Conservation (phyloP, 2,329 filamentous ascomycete genomes). For the Pestalotiopsis sp. region DNA sequence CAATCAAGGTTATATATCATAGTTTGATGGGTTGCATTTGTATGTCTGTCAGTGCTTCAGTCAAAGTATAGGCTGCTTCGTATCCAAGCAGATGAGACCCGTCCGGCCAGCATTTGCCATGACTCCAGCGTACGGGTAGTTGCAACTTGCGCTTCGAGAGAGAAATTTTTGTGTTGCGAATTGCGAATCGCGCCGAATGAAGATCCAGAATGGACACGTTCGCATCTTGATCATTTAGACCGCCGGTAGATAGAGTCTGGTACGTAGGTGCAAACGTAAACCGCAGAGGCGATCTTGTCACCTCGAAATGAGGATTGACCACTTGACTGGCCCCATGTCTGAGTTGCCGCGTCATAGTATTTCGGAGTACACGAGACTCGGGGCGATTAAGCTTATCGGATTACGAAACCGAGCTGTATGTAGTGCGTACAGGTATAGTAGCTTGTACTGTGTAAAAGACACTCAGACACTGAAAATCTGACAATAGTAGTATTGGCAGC, state of each 20-base stretch:
- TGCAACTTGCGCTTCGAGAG: not conserved
- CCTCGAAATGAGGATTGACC: conserved; percentile 8
- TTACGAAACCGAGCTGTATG: not conserved
- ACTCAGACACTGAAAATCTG: not conserved
- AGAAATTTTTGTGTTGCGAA: not conserved
- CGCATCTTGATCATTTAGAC: not conserved
- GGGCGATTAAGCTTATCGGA: conserved; percentile 13
- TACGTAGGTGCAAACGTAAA: not conserved
- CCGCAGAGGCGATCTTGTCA: not conserved
- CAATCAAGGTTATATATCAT: not conserved
- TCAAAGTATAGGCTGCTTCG: not conserved
- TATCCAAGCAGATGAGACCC: not conserved
- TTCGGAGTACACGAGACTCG: not conserved
- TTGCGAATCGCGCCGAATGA: not conserved
- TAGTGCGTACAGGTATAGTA: not conserved
- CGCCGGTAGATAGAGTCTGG: too few relatives aligned
- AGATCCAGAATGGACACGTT: not conserved
- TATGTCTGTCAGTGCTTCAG: too few relatives aligned
- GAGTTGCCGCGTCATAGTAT: conserved; percentile 8
- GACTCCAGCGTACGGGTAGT: not conserved
- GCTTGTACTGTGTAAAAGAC: not conserved
- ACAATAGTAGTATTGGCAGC: not conserved
- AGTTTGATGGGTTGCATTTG: too few relatives aligned
- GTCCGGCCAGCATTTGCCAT: not conserved
- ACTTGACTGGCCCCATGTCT: not conserved